phyloP scores from a whole-genome alignment of 1,139 yeast species.

The Candida labiduridarum region DNA sequence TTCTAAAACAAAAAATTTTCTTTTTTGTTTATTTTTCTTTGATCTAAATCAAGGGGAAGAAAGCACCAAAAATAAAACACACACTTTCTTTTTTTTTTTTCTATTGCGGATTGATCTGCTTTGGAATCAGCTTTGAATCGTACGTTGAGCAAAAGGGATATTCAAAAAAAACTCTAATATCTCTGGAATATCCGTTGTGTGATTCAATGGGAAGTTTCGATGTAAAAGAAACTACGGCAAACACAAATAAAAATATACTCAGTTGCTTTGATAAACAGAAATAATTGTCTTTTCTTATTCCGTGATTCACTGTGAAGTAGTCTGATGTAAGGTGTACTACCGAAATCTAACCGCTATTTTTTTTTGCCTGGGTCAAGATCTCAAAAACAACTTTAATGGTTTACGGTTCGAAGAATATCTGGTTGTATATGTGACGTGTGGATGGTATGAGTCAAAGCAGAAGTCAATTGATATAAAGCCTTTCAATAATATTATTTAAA shows the following conservation, averaged over 20 bases:
- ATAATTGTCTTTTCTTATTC: background rate
- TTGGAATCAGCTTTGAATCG: background rate
- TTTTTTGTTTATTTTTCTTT: conserved; percentile 2
- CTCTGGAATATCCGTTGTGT: background rate
- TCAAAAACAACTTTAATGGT: background rate
- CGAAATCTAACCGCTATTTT: background rate
- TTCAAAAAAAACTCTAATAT: background rate
- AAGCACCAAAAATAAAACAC: background rate
- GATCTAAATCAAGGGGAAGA: conserved; percentile 5
- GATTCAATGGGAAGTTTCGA: background rate
- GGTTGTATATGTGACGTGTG: background rate
- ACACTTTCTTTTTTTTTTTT: conserved; percentile 1
- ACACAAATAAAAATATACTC: background rate
- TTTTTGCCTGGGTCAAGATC: background rate
- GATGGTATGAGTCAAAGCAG: background rate
- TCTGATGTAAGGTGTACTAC: background rate
- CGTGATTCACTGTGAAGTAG: background rate
- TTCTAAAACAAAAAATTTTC: background rate
- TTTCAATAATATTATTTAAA: background rate
- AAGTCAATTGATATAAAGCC: background rate
- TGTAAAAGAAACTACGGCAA: background rate
- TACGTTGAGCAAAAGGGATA: conserved; percentile 1
- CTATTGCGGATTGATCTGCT: conserved; percentile 1
- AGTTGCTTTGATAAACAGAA: background rate
- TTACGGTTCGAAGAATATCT: background rate